Evolutionary conservation across 1,284 basidiomycete genomes (phyloP).

Genomic region (Sutorius eximius): DNA sequence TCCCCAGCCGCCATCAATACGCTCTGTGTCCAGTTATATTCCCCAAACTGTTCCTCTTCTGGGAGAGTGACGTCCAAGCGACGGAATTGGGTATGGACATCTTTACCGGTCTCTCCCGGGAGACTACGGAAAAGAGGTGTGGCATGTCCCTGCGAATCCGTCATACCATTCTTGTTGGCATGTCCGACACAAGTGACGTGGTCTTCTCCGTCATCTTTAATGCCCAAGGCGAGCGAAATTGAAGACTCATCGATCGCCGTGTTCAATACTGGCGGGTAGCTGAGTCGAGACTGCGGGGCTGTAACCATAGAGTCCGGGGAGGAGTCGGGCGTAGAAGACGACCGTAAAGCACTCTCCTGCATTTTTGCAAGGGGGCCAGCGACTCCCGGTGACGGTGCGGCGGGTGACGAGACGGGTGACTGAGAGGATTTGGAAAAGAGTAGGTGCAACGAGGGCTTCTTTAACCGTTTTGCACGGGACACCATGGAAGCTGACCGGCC

Average conservation of each 20-base stretch:
- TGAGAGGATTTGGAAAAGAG: slow-evolving; percentile 52
- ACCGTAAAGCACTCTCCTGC: slow-evolving; percentile 15
- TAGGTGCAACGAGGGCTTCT: slow-evolving; percentile 55
- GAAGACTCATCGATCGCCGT: slow-evolving; percentile 37
- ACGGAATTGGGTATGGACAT: slow-evolving; percentile 19
- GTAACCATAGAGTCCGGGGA: slow-evolving; percentile 37
- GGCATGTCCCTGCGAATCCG: slow-evolving; percentile 4
- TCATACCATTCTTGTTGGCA: slow-evolving; percentile 4
- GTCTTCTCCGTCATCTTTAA: slow-evolving; percentile 26
- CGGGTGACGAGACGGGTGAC: slow-evolving; percentile 34
- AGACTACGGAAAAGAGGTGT: slow-evolving; percentile 3
- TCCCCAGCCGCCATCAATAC: slow-evolving; percentile 36
- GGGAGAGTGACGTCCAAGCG: slow-evolving; percentile 27
- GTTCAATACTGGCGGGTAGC: slow-evolving; percentile 36
- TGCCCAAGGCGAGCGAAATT: slow-evolving; percentile 37
- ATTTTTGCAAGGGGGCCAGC: not conserved
- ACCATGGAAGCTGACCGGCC: slow-evolving; percentile 28
- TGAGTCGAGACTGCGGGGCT: slow-evolving; percentile 37
- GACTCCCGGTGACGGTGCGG: slow-evolving; percentile 18
- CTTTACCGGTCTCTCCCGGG: slow-evolving; percentile 4
- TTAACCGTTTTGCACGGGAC: slow-evolving; percentile 40
- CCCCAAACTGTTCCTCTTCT: slow-evolving; percentile 29
- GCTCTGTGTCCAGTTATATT: slow-evolving; percentile 34
- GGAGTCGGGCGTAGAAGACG: slow-evolving; percentile 31
- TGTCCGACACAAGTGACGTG: slow-evolving; percentile 8